Conservation (phyloP, 495 filamentous ascomycete species). For the Hapsidospora chrysogenum region DNA sequence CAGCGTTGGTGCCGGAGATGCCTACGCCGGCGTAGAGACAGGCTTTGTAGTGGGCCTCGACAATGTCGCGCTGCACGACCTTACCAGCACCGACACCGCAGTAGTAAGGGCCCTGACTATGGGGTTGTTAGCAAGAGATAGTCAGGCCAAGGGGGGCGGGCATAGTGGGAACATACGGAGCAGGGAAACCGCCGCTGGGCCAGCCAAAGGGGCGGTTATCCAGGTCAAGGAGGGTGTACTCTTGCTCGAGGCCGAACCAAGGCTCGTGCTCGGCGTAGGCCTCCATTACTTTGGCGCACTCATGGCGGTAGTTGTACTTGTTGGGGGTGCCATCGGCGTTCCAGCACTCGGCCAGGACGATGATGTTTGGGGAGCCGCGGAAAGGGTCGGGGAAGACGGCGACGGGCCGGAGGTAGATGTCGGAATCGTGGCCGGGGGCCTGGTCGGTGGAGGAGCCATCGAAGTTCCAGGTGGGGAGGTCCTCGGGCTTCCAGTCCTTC, state of each 20-base stretch:
- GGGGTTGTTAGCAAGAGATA: not conserved
- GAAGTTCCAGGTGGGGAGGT: slow-evolving; percentile 98
- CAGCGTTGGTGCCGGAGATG: slow-evolving; percentile 97
- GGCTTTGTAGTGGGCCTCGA: slow-evolving; percentile 96
- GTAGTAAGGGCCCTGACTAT: slow-evolving; percentile 85
- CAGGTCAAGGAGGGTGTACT: slow-evolving; percentile 72
- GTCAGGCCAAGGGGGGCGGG: not conserved
- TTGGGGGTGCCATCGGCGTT: slow-evolving; percentile 92
- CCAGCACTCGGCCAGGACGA: slow-evolving; percentile 93
- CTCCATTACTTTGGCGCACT: slow-evolving; percentile 44
- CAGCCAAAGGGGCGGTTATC: slow-evolving; percentile 86
- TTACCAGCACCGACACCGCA: slow-evolving; percentile 95
- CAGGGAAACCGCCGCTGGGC: slow-evolving; percentile 78
- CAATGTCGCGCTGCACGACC: slow-evolving; percentile 96
- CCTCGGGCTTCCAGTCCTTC: slow-evolving; percentile 38
- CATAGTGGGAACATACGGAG: slow-evolving; percentile 27
- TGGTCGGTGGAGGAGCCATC: slow-evolving; percentile 92
- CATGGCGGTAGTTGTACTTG: slow-evolving; percentile 95
- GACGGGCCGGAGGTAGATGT: slow-evolving; percentile 90
- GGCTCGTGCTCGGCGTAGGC: slow-evolving; percentile 66
- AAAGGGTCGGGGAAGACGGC: slow-evolving; percentile 89
- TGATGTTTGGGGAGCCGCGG: slow-evolving; percentile 58
- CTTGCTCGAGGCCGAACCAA: slow-evolving; percentile 98
- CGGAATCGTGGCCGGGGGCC: slow-evolving; percentile 90
- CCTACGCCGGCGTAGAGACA: slow-evolving; percentile 64